Percentiles rank a stretch among this genome's conserved stretches.
Conservation (phyloP, 2,329 filamentous ascomycete genomes). For the Orbilia quercus region DNA sequence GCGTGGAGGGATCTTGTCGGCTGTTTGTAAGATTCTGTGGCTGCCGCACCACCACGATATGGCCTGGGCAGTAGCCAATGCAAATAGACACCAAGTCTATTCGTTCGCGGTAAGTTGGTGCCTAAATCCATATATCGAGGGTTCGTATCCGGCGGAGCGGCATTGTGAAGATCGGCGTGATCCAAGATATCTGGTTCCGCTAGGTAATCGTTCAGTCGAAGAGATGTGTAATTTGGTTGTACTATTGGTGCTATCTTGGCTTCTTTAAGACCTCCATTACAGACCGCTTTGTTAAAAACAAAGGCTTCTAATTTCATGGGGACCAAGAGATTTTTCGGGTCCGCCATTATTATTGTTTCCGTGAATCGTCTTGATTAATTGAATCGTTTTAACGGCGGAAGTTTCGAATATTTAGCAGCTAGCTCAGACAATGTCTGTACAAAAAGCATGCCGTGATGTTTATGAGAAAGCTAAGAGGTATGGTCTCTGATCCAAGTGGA, state of each 20-base stretch:
- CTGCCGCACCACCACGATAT: constrained; percentile 59
- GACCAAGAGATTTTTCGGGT: constrained; percentile 2
- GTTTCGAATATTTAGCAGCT: too few relatives aligned
- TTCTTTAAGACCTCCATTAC: constrained; percentile 53
- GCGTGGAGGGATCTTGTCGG: not conserved
- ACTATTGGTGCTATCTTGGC: constrained; percentile 64
- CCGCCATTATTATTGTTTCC: not conserved
- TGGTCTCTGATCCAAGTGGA: too few relatives aligned
- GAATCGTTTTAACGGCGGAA: too few relatives aligned
- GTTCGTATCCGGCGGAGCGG: constrained; percentile 61
- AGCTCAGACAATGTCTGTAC: too few relatives aligned
- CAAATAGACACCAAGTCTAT: constrained; percentile 64
- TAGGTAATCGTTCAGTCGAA: constrained; percentile 63
- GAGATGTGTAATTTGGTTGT: constrained; percentile 66
- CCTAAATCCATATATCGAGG: constrained; percentile 63
- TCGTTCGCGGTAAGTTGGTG: constrained; percentile 47
- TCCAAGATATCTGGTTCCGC: constrained; percentile 63
- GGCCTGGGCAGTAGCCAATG: constrained; percentile 64
- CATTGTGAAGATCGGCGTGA: constrained; percentile 63
- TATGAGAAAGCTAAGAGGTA: too few relatives aligned
- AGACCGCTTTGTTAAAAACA: constrained; percentile 61
- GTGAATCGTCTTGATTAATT: too few relatives aligned
- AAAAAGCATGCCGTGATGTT: too few relatives aligned
- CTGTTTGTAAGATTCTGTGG: not conserved
- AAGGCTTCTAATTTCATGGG: constrained; percentile 60